These are phyloP conservation scores for Symbiotaphrina buchneri DNA, from an alignment of 495 filamentous ascomycete species.

Conservation along the genomic window DNA sequence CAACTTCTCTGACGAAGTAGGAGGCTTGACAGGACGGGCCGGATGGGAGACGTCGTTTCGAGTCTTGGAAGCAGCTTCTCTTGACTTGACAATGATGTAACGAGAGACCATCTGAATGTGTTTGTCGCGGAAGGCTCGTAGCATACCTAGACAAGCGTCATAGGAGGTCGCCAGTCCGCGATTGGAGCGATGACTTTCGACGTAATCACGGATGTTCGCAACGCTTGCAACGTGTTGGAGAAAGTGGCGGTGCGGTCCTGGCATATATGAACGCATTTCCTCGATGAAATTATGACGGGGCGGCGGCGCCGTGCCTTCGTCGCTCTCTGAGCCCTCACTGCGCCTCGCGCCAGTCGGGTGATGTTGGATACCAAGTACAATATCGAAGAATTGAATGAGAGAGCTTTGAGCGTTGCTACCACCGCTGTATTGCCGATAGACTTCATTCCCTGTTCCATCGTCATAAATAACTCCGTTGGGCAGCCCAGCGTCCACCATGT, in stretches of 20 bases:
- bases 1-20: conserved; percentile 4
- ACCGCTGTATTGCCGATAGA: conserved; percentile 62
- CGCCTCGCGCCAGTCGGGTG: conserved; percentile 61
- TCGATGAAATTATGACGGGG: conserved; percentile 76
- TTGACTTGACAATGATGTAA: conserved; percentile 67
- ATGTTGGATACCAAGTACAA: conserved; percentile 79
- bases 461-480: conserved; percentile 78
- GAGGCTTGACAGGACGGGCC: conserved; percentile 26
- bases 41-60: conserved; percentile 21
- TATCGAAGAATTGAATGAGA: conserved; percentile 84
- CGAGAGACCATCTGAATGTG: conserved; percentile 92
- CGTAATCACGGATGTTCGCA: conserved; percentile 76
- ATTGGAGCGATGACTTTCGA: conserved; percentile 38
- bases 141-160: conserved; percentile 78
- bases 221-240: conserved; percentile 56
- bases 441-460: conserved; percentile 36
- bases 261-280: conserved; percentile 96
- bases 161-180: conserved; percentile 53
- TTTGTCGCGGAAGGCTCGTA: conserved; percentile 75
- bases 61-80: conserved; percentile 25
- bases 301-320: conserved; percentile 27
- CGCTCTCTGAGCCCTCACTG: conserved; percentile 19
- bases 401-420: conserved; percentile 94
- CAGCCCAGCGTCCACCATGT: conserved; percentile 83
- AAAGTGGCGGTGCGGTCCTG: conserved; percentile 75